phyloP scores from a whole-genome alignment of 2,329 filamentous ascomycete genomes.

The Trichoderma sp. region DNA sequence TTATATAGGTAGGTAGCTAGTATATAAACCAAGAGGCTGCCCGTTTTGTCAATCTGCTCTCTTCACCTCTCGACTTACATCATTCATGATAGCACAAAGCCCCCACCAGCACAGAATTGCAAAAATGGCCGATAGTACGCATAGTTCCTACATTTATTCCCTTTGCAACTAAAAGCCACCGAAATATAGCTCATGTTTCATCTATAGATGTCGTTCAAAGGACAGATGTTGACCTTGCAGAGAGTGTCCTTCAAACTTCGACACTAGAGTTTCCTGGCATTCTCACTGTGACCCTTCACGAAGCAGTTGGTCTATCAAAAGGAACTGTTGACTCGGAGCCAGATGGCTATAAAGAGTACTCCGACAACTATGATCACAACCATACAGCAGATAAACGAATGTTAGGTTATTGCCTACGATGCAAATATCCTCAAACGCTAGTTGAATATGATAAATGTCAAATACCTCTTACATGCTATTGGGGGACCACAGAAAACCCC shows the following conservation, averaged over 20 bases:
- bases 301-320: neutral
- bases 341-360: neutral
- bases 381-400: neutral
- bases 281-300: neutral
- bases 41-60: neutral
- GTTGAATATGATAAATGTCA: neutral
- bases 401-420: neutral
- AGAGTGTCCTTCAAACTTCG: no score
- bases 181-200: no score
- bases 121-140: no score
- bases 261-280: neutral
- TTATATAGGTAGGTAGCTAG: neutral
- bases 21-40: neutral
- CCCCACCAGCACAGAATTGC: neutral
- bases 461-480: neutral
- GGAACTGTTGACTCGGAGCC: neutral
- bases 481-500: neutral
- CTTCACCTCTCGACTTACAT: neutral
- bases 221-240: no score
- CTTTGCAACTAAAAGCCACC: no score
- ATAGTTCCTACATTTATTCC: no score
- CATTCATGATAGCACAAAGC: neutral
- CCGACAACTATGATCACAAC: neutral
- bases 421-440: neutral
- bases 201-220: no score